Percentiles rank a stretch among this genome's conserved stretches.
phyloP scores from a whole-genome alignment of 2,329 filamentous ascomycete species.

The Hansfordia pulvinata region DNA sequence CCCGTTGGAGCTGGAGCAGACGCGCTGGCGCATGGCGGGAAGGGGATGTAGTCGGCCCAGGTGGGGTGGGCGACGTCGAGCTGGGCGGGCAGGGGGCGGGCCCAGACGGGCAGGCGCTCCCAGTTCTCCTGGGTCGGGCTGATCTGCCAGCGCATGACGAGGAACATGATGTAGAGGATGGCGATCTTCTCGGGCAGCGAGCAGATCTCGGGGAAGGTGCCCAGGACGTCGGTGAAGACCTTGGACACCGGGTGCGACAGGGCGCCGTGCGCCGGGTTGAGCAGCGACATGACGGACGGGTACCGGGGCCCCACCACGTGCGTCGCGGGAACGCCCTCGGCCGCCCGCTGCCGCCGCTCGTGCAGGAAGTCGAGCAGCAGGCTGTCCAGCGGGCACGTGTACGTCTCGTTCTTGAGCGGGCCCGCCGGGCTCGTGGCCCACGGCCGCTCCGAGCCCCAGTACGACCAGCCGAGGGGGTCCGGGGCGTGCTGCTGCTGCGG shows the following conservation, averaged over 20 bases:
- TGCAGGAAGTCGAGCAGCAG: constrained; percentile 71
- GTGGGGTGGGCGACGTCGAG: constrained; percentile 55
- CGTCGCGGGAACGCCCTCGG: constrained; percentile 47
- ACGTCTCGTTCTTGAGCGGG: constrained; percentile 43
- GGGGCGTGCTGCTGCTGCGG: no score
- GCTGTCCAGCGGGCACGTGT: constrained; percentile 65
- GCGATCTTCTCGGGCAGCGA: constrained; percentile 73
- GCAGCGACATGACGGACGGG: constrained; percentile 64
- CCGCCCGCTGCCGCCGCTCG: constrained; percentile 51
- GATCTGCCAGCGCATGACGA: constrained; percentile 76
- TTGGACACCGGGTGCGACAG: constrained; percentile 68
- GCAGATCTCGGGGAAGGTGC: constrained; percentile 69
- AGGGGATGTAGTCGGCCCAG: constrained; percentile 76
- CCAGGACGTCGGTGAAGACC: constrained; percentile 73
- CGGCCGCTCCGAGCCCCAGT: constrained; percentile 3
- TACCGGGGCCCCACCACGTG: constrained; percentile 65
- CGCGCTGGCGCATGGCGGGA: constrained; percentile 72
- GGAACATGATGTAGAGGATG: constrained; percentile 75
- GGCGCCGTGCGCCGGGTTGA: constrained; percentile 52
- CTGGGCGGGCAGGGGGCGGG: constrained; percentile 53
- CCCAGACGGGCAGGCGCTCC: constrained; percentile 61
- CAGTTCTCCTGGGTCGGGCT: constrained; percentile 69
- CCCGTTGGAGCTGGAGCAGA: no score
- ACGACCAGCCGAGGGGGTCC: no score
- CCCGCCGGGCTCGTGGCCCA: constrained; percentile 11